Percentiles rank a stretch among this genome's conserved stretches.
Evolutionary conservation across 2,329 filamentous ascomycete genomes (phyloP).

Genomic region (Gaeumannomyces tritici): DNA sequence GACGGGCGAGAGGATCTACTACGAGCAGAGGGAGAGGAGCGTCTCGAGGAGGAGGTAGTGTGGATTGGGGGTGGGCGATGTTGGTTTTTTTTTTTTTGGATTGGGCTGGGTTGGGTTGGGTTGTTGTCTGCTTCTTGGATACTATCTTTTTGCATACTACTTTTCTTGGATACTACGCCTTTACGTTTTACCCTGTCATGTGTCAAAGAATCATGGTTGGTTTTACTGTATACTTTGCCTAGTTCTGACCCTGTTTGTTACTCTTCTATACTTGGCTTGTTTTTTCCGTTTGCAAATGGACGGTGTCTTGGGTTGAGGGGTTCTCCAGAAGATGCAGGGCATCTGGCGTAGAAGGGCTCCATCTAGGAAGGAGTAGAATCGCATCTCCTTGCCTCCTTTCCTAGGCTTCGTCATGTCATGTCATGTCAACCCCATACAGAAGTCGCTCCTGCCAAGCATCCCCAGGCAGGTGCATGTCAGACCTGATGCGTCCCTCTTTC

Average conservation of each 20-base stretch:
- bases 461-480: too few relatives aligned
- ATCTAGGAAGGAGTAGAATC: too few relatives aligned
- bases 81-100: background rate
- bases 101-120: background rate
- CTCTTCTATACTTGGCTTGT: too few relatives aligned
- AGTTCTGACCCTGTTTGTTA: background rate
- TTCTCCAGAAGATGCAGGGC: too few relatives aligned
- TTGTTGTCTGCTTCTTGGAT: background rate
- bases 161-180: too few relatives aligned
- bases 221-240: background rate
- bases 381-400: background rate
- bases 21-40: slow-evolving; percentile 13
- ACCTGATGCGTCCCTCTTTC: background rate
- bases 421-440: background rate
- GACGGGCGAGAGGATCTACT: slow-evolving; percentile 14
- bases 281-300: too few relatives aligned
- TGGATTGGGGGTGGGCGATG: too few relatives aligned
- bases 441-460: background rate
- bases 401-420: background rate
- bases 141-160: too few relatives aligned
- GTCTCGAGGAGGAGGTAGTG: slow-evolving; percentile 3
- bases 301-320: too few relatives aligned
- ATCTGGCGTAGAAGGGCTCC: too few relatives aligned
- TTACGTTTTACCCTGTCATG: background rate
- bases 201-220: background rate